Base-by-base conservation (phyloP, 208 protist genomes). In the Trypanosoma mega region DNA sequence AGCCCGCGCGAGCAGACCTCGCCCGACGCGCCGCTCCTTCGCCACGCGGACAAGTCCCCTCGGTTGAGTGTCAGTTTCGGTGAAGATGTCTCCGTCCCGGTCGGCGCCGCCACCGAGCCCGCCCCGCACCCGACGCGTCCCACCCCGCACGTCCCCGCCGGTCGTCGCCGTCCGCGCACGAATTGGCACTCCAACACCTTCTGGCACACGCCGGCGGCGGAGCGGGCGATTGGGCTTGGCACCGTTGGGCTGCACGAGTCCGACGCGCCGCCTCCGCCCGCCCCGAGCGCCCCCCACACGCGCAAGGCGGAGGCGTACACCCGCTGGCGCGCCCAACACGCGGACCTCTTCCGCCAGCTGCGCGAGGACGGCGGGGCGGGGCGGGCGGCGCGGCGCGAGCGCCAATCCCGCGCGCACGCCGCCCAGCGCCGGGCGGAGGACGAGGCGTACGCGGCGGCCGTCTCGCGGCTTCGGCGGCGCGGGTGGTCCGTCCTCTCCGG, bases 251-350 rank as follows among this genome's bases (percentile, higher is more conserved):
- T 87, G 3, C 78, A 75, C 60, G 67, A 63, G 21, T 43, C 27
- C 26, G 45, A 41, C 5, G 51, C 59, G 51, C 45, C 56, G 16
- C 68, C 56, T 14, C 30, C 52, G 9, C 16, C 45, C 30, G 50
- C 50, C 58, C 14, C 18, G 56, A 31, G 18, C 18, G 49, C 8
- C 1, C 4, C 21, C 23, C 79, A 76, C 64, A 68, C 73, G 27
- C 60, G 50, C n/a, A 59, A 60, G 43, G 48, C 76, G 56, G 65
- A 50, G 21, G 70, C 72, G 12, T 87, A 84, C 43, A 62, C 26
- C 9, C 16, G 66, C 24, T 91, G 84, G 84, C 70, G 76, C 1
- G 69, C 75, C 6, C 66, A 70, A 21, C 87, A 89, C 72, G 64
- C 68, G 39, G 30, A 73, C 8, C 48, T 60, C 5, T 59, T 72